Evolutionary conservation across 2,329 filamentous ascomycete genomes (phyloP), one percentile per base, ranked within the genome.

Genomic region (Pseudocercospora fuligena): DNA sequence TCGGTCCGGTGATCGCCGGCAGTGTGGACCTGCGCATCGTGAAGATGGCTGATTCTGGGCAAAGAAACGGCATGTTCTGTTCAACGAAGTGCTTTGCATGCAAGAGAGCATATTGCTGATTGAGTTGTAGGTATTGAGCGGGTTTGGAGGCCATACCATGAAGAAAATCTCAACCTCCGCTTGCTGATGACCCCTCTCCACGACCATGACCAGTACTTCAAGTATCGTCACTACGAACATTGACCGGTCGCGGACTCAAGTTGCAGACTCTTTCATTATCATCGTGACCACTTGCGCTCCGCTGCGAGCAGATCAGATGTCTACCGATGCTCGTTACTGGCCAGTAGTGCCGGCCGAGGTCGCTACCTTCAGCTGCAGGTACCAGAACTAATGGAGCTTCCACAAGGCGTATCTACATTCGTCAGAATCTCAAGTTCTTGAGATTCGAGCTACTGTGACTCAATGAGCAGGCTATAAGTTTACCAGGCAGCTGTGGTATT

Each of bases 321-420:
- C 40, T 43, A 27, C 25, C 16, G 19, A 23, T 51, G 19, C 8
- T 12, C 19, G 14, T 25, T 16, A 6, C 14, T 51, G 47, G n/a
- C 14, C 21, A 51, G 47, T 9, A 25, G 47, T 27, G 25, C 23
- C 14, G 3, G 25, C 51, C 51, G 51, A 56, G 51, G 51, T 56
- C 51, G 51, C 51, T 29, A 36, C 33, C 19, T n/a, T 27, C 51
- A 56, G 21, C 25, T 56, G 51, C 51, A 56, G 25, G 51, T 19
- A 25, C 51, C 51, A 56, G 51, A 23, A 56, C 51, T 56, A 56
- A 31, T 33, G 27, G 51, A 56, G 51, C 51, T 56, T 56, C 25
- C 27, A 31, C 14, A 16, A 25, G 47, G 47, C 47, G 47, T 51
- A 21, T 51, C 21, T 16, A n/a, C 25, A 19, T 5, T n/a, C n/a